Evolutionary conservation across 1,284 basidiomycete genomes (phyloP), one percentile per base, ranked within the genome.

Genomic region (Trametes versicolor): DNA sequence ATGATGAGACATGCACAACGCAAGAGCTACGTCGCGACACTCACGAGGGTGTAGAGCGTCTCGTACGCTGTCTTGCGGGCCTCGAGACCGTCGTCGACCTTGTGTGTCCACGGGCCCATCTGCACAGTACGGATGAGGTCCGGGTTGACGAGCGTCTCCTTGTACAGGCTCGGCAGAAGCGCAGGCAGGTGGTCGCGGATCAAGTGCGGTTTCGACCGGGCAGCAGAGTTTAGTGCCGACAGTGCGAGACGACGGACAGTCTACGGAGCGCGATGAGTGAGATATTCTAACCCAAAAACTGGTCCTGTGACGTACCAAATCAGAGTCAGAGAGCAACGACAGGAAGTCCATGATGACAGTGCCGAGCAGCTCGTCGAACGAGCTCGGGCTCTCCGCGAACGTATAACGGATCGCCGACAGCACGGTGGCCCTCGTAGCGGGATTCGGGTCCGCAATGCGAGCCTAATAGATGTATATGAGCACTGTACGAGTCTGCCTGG

Each of bases 51-150:
- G 76, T 97, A 97, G 85, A 99, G 94, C 5, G 97, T 97, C 79
- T 99, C 97, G 79, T 95, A 99, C 2, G 97, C 97, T 0, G 95
- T 97, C 84, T 97, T 96, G 60, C 95, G 90, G n/a, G 95, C 88
- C 69, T 98, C 96, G 12, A 98, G 83, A 57, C 96, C 96, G 71
- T 97, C 95, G 73, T 98, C 96, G 39, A 96, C 93, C 75, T 93
- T 95, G 78, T 97, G 95, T 59, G 93, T 96, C 92, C 96, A 99
- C 0, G 98, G 98, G 17, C 98, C 98, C 98, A 99, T 99, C 74
- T 95, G 91, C 9, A 99, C 96, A 7, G 93, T 94, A 36, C 95
- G 89, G 72, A 98, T 92, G 60, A 98, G 87, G 41, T 93, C 89
- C 17, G 88, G 85, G 72, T 95, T 94, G 73, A 96, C 80, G 37